phyloP scores from a whole-genome alignment of 73 alveolate genomes.

The Paramecium pentaurelia region DNA sequence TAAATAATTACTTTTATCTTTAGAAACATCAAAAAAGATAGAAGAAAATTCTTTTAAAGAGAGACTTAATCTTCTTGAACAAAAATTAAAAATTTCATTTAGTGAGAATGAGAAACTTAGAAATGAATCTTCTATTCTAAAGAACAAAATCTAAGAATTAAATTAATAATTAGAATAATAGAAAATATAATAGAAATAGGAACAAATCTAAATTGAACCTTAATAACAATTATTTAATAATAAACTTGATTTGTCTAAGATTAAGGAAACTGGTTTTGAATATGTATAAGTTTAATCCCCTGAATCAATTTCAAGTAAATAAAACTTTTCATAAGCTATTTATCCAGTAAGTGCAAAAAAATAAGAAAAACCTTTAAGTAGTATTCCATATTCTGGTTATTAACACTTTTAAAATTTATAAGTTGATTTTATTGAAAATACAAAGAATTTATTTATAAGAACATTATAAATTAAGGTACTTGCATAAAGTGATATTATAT shows the following conservation, averaged over 20 bases:
- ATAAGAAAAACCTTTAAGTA: not conserved
- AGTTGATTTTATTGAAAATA: not conserved
- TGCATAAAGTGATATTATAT: not conserved
- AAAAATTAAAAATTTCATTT: not conserved
- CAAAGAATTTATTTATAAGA: not conserved
- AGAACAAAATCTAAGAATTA: not conserved
- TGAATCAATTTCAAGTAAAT: not conserved
- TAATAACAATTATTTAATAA: not conserved
- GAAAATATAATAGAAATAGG: not conserved
- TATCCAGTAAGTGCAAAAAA: not conserved
- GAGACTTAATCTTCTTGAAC: not conserved
- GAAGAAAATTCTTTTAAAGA: not conserved
- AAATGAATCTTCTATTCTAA: not conserved
- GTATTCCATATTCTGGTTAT: not conserved
- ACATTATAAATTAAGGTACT: not conserved
- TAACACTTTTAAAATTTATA: not conserved
- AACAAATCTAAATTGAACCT: not conserved
- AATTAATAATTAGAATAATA: not conserved
- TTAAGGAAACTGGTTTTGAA: not conserved
- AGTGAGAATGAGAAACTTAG: not conserved
- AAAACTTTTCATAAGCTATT: not conserved
- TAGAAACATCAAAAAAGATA: not conserved
- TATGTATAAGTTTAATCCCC: not conserved
- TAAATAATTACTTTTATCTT: not conserved
- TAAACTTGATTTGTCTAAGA: not conserved